Base-by-base conservation (phyloP, 1,139 yeast genomes). In the Hansenula anomala region DNA sequence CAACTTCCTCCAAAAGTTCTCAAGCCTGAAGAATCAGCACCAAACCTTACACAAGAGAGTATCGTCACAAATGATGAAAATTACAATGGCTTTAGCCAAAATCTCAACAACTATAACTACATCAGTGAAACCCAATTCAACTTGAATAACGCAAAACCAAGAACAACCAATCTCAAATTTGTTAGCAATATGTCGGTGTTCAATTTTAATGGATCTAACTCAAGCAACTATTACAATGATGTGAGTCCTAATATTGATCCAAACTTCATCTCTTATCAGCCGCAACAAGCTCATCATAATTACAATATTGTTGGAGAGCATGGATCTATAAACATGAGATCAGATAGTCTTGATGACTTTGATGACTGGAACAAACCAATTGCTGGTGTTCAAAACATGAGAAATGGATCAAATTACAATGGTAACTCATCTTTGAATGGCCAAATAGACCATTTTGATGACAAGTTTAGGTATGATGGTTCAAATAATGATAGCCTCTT, bases 21-120 rank as follows among this genome's bases (percentile, higher is more conserved):
- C 6, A 20, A 23, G 11, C 13, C 25, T 8, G 13, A 8, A 4
- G 25, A 6, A 23, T 13, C 25, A 5, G 28, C 8, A 6, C 48
- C 48, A 28, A 37, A 38, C 14, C 28, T 44, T 12, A 40, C 45
- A 2, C 45, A 23, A 23, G 25, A 45, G 5, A 45, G 45, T n/a
- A 10, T 33, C 3, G 28, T 34, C 8, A 41, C 46, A 13, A 46
- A 44, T 18, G 50, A 48, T 35, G 52, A 48, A 33, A 48, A 47
- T 33, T 35, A 25, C 19, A 38, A 40, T 18, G 28, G 36, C 18
- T 5, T 31, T 19, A 17, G 13, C 22, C 8, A 28, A 7, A 8
- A 28, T 28, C 13, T 8, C 11, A 12, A 23, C 11, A 23, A 20
- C 23, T 9, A 20, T 20, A 7, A 20, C 9, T 7, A 20, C n/a